Percentiles rank a stretch among this genome's conserved stretches.
phyloP scores from a whole-genome alignment of 257 asterid species.

The Cordia subcordata region DNA sequence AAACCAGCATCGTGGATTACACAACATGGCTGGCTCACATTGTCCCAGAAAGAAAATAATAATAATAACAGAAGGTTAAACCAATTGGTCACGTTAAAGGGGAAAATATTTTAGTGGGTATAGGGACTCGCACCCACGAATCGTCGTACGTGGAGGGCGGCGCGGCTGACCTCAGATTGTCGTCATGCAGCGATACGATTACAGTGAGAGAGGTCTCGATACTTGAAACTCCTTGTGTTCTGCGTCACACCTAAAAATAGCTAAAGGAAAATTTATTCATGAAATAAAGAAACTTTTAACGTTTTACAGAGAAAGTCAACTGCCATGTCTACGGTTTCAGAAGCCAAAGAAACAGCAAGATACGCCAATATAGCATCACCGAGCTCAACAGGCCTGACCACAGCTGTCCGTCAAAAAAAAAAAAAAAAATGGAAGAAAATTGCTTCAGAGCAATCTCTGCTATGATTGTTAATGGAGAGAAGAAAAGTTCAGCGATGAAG shows the following conservation, averaged over 20 bases:
- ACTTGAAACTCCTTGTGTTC: slow-evolving; percentile 14
- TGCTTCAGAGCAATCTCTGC: no score
- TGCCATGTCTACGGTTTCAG: not conserved
- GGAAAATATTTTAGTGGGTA: not conserved
- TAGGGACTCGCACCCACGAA: slow-evolving; percentile 14
- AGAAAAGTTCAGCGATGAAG: no score
- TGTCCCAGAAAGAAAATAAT: not conserved
- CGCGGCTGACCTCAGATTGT: slow-evolving; percentile 39
- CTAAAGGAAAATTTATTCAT: not conserved
- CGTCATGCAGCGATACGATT: slow-evolving; percentile 31
- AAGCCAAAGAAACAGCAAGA: slow-evolving; percentile 1
- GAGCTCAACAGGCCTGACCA: not conserved
- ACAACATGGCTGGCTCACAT: not conserved
- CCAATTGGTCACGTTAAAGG: slow-evolving; percentile 24
- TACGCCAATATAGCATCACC: slow-evolving; percentile 2
- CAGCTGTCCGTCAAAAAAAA: no score
- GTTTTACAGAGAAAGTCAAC: slow-evolving; percentile 4
- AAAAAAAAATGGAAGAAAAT: no score
- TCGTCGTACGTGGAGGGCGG: slow-evolving; percentile 50
- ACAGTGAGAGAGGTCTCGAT: slow-evolving; percentile 12
- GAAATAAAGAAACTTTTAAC: not conserved
- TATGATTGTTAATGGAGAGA: no score
- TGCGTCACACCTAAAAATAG: slow-evolving; percentile 1
- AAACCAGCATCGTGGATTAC: no score
- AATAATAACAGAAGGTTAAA: slow-evolving; percentile 13